Conservation (phyloP, 345 rosid genomes). For the Eutrema japonicum region DNA sequence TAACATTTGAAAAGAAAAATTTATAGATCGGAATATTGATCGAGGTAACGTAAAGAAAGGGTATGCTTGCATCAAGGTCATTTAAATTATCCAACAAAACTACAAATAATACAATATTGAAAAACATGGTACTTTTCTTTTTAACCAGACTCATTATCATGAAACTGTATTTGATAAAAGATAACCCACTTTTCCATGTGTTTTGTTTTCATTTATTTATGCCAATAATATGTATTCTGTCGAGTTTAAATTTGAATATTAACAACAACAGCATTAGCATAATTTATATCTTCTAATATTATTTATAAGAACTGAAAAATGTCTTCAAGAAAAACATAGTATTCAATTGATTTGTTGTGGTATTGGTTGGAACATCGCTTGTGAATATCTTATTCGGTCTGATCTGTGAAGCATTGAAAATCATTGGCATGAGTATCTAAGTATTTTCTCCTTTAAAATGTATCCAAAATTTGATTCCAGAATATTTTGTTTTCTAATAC, state of each 20-base stretch:
- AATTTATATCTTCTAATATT: neutral
- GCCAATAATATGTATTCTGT: neutral
- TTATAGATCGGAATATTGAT: constrained; percentile 1
- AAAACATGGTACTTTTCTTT: neutral
- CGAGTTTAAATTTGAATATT: neutral
- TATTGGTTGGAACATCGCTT: neutral
- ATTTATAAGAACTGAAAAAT: neutral
- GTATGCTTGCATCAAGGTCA: neutral
- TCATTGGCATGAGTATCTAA: constrained; percentile 26
- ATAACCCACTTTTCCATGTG: no score
- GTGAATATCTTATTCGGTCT: neutral
- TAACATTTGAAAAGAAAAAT: constrained; percentile 6
- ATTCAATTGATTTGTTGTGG: neutral
- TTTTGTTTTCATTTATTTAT: neutral
- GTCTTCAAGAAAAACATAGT: neutral
- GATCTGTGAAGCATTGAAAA: constrained; percentile 25
- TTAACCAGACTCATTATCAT: neutral
- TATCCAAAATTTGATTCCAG: neutral
- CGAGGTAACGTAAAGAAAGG: neutral
- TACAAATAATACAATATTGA: neutral
- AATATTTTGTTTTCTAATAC: neutral
- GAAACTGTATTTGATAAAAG: neutral
- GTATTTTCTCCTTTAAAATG: neutral
- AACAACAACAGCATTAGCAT: neutral
- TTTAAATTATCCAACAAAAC: neutral